These are phyloP conservation scores for Panus rudis DNA, from an alignment of 768 basidiomycete species.

Conservation along the genomic window DNA sequence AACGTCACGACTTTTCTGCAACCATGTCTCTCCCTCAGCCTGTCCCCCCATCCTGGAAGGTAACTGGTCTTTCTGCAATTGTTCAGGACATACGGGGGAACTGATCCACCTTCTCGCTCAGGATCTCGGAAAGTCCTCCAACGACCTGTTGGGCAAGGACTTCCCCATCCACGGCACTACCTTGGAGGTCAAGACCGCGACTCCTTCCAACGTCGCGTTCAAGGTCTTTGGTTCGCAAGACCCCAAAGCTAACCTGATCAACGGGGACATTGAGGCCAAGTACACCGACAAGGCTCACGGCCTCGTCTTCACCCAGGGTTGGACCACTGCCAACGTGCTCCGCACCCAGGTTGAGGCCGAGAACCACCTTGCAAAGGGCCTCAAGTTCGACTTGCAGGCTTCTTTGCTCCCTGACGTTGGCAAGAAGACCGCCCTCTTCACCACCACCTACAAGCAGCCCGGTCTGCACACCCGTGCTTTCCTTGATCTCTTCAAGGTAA, in stretches of 20 bases:
- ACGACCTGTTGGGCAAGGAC: slow-evolving; percentile 90
- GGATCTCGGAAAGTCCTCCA: slow-evolving; percentile 97
- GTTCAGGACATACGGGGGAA: neutral
- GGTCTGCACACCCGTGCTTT: slow-evolving; percentile 86
- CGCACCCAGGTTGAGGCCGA: slow-evolving; percentile 90
- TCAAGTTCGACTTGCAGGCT: slow-evolving; percentile 89
- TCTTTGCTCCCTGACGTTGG: slow-evolving; percentile 83
- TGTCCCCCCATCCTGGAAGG: slow-evolving; percentile 97
- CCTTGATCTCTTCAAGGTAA: slow-evolving; percentile 92
- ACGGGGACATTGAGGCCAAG: slow-evolving; percentile 93
- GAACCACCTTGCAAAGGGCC: slow-evolving; percentile 93
- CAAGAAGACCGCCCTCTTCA: slow-evolving; percentile 76
- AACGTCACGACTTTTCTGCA: slow-evolving; percentile 23
- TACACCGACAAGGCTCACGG: slow-evolving; percentile 89
- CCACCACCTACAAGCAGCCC: slow-evolving; percentile 90
- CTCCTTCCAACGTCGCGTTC: slow-evolving; percentile 87
- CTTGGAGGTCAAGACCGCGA: slow-evolving; percentile 85
- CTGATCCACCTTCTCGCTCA: slow-evolving; percentile 23
- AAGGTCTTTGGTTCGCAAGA: slow-evolving; percentile 83
- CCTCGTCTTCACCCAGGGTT: slow-evolving; percentile 87
- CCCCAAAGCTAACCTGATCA: slow-evolving; percentile 65
- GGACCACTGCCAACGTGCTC: slow-evolving; percentile 93
- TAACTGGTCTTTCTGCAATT: too few species aligned
- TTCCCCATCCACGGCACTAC: slow-evolving; percentile 69
- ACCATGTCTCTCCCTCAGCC: slow-evolving; percentile 90